These are phyloP conservation scores for Auxenochlorella pyrenoidosa DNA, from an alignment of 139 green algal genomes.

Conservation along the genomic window DNA sequence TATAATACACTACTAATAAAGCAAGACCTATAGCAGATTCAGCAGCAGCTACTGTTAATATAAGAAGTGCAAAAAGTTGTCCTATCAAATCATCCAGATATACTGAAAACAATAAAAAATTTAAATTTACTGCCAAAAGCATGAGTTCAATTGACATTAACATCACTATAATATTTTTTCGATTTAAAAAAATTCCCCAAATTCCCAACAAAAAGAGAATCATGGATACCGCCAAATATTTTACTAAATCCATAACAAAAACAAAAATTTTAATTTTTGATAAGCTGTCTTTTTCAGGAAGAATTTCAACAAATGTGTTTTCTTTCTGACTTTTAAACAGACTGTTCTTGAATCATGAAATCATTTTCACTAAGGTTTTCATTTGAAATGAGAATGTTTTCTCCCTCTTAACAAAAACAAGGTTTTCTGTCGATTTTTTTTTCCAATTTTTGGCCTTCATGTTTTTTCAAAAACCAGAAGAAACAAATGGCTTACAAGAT, in stretches of 20 bases:
- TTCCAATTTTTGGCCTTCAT: not conserved
- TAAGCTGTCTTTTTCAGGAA: not conserved
- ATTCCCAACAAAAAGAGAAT: slow-evolving; percentile 71
- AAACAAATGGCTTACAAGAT: not conserved
- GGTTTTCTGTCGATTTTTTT: not conserved
- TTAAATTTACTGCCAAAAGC: slow-evolving; percentile 64
- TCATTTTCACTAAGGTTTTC: too few relatives aligned
- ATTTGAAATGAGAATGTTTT: too few relatives aligned
- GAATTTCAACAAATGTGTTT: not conserved
- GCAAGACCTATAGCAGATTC: slow-evolving; percentile 68
- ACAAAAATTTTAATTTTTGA: slow-evolving; percentile 39
- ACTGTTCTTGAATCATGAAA: not conserved
- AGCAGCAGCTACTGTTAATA: slow-evolving; percentile 67
- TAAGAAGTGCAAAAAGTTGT: slow-evolving; percentile 68
- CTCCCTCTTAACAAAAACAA: not conserved
- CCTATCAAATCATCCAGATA: slow-evolving; percentile 70
- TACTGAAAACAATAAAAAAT: slow-evolving; percentile 68
- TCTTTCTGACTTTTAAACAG: not conserved
- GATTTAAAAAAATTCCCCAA: slow-evolving; percentile 71
- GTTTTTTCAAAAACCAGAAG: slow-evolving; percentile 7
- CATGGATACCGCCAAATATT: slow-evolving; percentile 66
- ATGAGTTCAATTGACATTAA: slow-evolving; percentile 69
- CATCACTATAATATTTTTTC: slow-evolving; percentile 72
- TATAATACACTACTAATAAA: slow-evolving; percentile 67
- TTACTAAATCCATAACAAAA: slow-evolving; percentile 69